Evolutionary conservation across 106 monocot genomes (phyloP), one percentile per base, ranked within the genome.

Genomic region (Alisma plantagoaquatica): DNA sequence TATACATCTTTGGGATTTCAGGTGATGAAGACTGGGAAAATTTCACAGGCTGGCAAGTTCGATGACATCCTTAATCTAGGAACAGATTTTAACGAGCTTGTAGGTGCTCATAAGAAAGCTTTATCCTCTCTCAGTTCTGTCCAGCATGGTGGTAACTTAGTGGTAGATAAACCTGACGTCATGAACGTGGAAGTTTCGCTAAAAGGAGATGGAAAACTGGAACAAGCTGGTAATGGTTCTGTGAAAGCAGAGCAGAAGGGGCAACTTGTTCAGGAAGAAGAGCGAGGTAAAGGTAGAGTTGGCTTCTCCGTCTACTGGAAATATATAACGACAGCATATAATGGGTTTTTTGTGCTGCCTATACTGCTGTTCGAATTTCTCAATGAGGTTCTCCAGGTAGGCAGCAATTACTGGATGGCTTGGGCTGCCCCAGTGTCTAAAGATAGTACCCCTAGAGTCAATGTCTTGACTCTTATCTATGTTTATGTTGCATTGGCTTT

Each of bases 361-460:
- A 75, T 93, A 32, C 53, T 93, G 19, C 32, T 80, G 0, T 82
- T 71, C 42, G 87, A 93, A 42, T 29, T 74, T 29, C 57, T 87
- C 20, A 87, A 87, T 62, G 87, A 83, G 53, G 79, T 62, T 33
- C 31, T 87, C 1, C 92, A 93, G 59, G 83, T 93, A 33, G 65
- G 60, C 10, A 87, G 92, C 70, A 93, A 80, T 63, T 93, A 83
- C 33, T 93, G 92, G 92, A 83, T 92, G 23, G 86, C 92, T 4
- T 92, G 82, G 78, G 86, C 86, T 23, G 74, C 68, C 27, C 80
- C 77, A n/a, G 65, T 52, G 32, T 59, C 63, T 29, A 63, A 64
- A 11, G 52, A 23, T 57, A 14, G 14, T 14, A 38, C 35, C 9
- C 35, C 6, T 6, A 38, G 14, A 14, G 63, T 68, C 7, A 82